These are phyloP conservation scores for Jamesozyma piceae DNA, from an alignment of 805 yeast species.

Conservation along the genomic window DNA sequence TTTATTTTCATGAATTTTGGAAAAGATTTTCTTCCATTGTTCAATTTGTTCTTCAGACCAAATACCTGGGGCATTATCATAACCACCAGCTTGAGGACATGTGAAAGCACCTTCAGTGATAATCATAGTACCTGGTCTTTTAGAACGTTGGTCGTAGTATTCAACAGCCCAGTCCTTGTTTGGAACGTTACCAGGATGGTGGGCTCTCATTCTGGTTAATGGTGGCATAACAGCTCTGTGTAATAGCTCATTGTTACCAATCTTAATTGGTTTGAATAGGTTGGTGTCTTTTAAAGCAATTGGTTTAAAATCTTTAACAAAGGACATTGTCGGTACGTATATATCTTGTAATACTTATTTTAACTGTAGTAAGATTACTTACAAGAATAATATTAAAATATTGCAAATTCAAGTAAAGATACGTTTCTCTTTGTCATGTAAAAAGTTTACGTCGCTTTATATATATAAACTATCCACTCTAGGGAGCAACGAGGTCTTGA, in stretches of 20 bases:
- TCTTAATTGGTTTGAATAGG: conserved; percentile 37
- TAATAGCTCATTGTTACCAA: conserved; percentile 32
- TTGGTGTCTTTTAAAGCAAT: conserved; percentile 29
- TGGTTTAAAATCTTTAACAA: conserved; percentile 21
- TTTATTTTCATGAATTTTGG: conserved; percentile 42
- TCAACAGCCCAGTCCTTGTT: conserved; percentile 38
- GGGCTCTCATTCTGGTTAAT: conserved; percentile 37
- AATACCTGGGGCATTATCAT: conserved; percentile 43
- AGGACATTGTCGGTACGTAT: too few relatives aligned
- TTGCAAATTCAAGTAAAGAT: too few relatives aligned
- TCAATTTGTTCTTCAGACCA: conserved; percentile 38
- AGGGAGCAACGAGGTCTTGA: too few relatives aligned
- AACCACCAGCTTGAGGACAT: conserved; percentile 36
- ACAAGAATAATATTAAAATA: too few relatives aligned
- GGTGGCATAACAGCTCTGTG: conserved; percentile 38
- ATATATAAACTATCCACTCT: too few relatives aligned
- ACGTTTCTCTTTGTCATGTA: too few relatives aligned
- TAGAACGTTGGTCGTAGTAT: conserved; percentile 50
- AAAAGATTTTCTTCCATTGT: conserved; percentile 42
- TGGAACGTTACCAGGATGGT: conserved; percentile 32
- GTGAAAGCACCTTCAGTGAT: conserved; percentile 53
- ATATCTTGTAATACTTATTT: too few relatives aligned
- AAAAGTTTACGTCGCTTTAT: too few relatives aligned
- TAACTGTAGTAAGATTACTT: too few relatives aligned
- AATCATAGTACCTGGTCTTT: conserved; percentile 47